These are phyloP conservation scores for Puccinia hordei DNA, from an alignment of 1,284 basidiomycete genomes.

Conservation along the genomic window DNA sequence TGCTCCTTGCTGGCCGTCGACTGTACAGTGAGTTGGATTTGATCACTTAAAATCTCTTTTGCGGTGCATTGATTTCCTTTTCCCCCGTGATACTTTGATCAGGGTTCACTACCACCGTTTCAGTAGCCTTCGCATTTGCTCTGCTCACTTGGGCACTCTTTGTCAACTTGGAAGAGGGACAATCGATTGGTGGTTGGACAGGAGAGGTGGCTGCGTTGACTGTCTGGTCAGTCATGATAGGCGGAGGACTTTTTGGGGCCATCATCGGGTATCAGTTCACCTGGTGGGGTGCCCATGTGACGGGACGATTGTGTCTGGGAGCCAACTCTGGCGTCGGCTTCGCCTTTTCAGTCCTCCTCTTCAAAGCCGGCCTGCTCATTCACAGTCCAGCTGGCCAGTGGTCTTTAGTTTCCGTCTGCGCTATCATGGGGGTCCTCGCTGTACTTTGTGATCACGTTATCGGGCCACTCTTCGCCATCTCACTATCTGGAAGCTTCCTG, in stretches of 20 bases:
- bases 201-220: slow-evolving; percentile 28
- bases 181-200: slow-evolving; percentile 31
- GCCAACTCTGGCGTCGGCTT: slow-evolving; percentile 25
- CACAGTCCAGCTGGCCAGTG: slow-evolving; percentile 19
- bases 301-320: slow-evolving; percentile 22
- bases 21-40: slow-evolving; percentile 22
- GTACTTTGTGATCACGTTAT: slow-evolving; percentile 24
- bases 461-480: slow-evolving; percentile 13
- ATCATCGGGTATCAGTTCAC: slow-evolving; percentile 23
- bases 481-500: slow-evolving; percentile 16
- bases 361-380: slow-evolving; percentile 25
- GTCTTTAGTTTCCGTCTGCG: slow-evolving; percentile 1
- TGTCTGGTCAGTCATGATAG: slow-evolving; percentile 34
- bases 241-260: slow-evolving; percentile 9
- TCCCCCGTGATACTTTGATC: not conserved
- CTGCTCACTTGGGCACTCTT: slow-evolving; percentile 21
- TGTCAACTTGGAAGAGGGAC: slow-evolving; percentile 16
- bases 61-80: not conserved
- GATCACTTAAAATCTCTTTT: not conserved
- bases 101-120: slow-evolving; percentile 34
- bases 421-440: slow-evolving; percentile 5
- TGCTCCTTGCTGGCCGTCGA: slow-evolving; percentile 9
- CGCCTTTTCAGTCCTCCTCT: slow-evolving; percentile 16
- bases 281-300: slow-evolving; percentile 39
- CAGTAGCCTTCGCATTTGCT: not conserved